Evolutionary conservation across 257 asterid genomes (phyloP).

Genomic region (Orobanche coerulescens): DNA sequence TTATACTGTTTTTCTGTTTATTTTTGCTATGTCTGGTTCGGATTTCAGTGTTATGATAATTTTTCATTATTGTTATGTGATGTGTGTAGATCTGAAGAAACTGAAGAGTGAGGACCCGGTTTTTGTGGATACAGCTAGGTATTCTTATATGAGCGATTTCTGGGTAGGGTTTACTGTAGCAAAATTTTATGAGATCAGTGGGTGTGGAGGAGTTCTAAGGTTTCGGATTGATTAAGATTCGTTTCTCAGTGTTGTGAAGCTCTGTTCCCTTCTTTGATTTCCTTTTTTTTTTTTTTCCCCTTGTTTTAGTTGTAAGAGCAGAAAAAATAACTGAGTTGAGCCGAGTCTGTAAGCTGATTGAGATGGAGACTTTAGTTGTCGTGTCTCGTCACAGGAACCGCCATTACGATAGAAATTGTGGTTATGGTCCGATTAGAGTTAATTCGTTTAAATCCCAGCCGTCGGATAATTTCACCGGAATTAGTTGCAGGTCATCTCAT

Average conservation of each 20-base stretch:
- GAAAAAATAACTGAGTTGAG: not conserved
- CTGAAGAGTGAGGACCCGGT: constrained; percentile 28
- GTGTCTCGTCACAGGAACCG: constrained; percentile 49
- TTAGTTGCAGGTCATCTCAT: constrained; percentile 53
- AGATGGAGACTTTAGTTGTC: constrained; percentile 58
- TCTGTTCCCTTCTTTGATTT: not conserved
- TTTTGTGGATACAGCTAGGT: constrained; percentile 20
- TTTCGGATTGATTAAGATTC: constrained; percentile 7
- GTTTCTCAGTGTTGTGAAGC: constrained; percentile 11
- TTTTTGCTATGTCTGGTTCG: constrained; percentile 1
- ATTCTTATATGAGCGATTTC: constrained; percentile 24
- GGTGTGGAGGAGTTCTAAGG: constrained; percentile 45
- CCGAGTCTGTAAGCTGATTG: constrained; percentile 20
- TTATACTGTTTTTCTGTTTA: not conserved
- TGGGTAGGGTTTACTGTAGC: constrained; percentile 25
- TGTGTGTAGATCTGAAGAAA: constrained; percentile 60
- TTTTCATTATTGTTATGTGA: constrained; percentile 1
- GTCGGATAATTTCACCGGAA: constrained; percentile 31
- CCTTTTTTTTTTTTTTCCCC: not conserved
- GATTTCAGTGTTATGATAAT: not conserved
- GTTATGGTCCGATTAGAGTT: constrained; percentile 26
- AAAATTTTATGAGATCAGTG: constrained; percentile 37
- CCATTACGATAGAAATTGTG: constrained; percentile 27
- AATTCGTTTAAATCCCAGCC: constrained; percentile 36
- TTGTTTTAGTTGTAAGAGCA: constrained; percentile 7